These are phyloP conservation scores for Rusavskia elegans DNA, from an alignment of 495 filamentous ascomycete genomes.

Conservation along the genomic window DNA sequence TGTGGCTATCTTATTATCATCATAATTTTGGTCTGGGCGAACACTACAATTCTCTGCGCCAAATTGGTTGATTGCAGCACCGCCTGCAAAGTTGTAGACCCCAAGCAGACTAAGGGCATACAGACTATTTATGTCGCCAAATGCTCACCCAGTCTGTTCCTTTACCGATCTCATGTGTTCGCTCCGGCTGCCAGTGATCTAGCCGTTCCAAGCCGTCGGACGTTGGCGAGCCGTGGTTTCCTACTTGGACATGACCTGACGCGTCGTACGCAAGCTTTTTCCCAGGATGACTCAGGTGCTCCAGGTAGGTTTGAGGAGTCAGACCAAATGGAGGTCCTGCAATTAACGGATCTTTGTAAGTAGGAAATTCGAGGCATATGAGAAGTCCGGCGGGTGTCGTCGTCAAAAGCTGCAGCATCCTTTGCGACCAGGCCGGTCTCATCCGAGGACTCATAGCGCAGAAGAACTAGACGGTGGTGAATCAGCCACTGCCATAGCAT, in stretches of 20 bases:
- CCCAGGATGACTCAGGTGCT: slow-evolving; percentile 49
- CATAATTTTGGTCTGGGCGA: slow-evolving; percentile 87
- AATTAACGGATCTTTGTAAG: slow-evolving; percentile 43
- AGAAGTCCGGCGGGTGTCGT: slow-evolving; percentile 39
- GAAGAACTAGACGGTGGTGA: slow-evolving; percentile 43
- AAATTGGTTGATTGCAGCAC: neutral
- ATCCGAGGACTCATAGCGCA: slow-evolving; percentile 52
- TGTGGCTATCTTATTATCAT: slow-evolving; percentile 92
- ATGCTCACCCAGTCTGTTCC: slow-evolving; percentile 44
- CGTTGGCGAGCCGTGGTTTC: slow-evolving; percentile 22
- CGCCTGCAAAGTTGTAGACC: neutral
- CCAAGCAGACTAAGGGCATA: neutral
- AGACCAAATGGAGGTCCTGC: slow-evolving; percentile 58
- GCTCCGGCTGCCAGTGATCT: slow-evolving; percentile 46
- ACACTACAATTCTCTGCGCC: slow-evolving; percentile 79
- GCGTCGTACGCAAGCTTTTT: slow-evolving; percentile 45
- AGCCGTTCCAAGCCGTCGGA: slow-evolving; percentile 39
- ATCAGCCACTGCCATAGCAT: neutral
- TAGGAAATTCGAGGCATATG: slow-evolving; percentile 71
- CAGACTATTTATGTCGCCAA: slow-evolving; percentile 20
- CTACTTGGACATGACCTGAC: slow-evolving; percentile 34
- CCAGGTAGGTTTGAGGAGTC: slow-evolving; percentile 45
- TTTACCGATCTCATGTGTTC: slow-evolving; percentile 51
- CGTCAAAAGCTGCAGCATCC: slow-evolving; percentile 47
- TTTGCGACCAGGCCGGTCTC: slow-evolving; percentile 53